Percentiles rank a stretch among this genome's conserved stretches.
phyloP scores from a whole-genome alignment of 371 early-diverging fungal species.

The Mucor racemosus region DNA sequence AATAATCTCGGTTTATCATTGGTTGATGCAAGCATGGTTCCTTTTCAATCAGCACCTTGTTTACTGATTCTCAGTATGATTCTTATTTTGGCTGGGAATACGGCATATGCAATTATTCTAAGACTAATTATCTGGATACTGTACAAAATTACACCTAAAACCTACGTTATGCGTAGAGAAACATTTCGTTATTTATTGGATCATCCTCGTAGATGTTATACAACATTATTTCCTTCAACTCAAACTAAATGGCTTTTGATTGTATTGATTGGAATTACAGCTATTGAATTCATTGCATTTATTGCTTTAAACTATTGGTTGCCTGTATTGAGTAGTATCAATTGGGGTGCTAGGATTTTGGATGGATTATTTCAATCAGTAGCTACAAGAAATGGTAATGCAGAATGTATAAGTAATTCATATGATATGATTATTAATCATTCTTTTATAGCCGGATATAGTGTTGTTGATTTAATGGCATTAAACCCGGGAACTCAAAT shows the following conservation, averaged over 20 bases:
- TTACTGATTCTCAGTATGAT: slow-evolving; percentile 31
- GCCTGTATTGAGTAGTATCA: slow-evolving; percentile 34
- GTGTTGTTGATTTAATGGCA: slow-evolving; percentile 32
- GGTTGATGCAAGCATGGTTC: slow-evolving; percentile 42
- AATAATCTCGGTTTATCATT: slow-evolving; percentile 45
- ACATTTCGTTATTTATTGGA: slow-evolving; percentile 41
- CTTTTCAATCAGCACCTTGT: slow-evolving; percentile 40
- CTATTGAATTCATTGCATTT: slow-evolving; percentile 38
- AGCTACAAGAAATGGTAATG: slow-evolving; percentile 47
- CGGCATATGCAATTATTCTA: slow-evolving; percentile 45
- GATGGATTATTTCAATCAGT: slow-evolving; percentile 47
- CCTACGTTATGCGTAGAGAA: slow-evolving; percentile 36
- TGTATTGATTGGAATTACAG: slow-evolving; percentile 36
- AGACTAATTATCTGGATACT: slow-evolving; percentile 42
- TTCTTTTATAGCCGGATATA: slow-evolving; percentile 32
- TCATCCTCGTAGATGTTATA: slow-evolving; percentile 55
- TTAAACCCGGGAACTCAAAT: slow-evolving; percentile 40
- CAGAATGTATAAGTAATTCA: background rate
- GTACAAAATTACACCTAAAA: slow-evolving; percentile 40
- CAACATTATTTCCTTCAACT: slow-evolving; percentile 41
- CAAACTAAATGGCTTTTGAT: slow-evolving; percentile 51
- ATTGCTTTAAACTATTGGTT: slow-evolving; percentile 43
- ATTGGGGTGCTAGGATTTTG: slow-evolving; percentile 40
- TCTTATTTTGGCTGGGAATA: slow-evolving; percentile 47
- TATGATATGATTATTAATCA: too few relatives aligned